Percentiles rank a stretch among this genome's conserved stretches.
These are phyloP conservation scores for Chaetomium olivaceum DNA, from an alignment of 2,329 filamentous ascomycete genomes.

Conservation along the genomic window DNA sequence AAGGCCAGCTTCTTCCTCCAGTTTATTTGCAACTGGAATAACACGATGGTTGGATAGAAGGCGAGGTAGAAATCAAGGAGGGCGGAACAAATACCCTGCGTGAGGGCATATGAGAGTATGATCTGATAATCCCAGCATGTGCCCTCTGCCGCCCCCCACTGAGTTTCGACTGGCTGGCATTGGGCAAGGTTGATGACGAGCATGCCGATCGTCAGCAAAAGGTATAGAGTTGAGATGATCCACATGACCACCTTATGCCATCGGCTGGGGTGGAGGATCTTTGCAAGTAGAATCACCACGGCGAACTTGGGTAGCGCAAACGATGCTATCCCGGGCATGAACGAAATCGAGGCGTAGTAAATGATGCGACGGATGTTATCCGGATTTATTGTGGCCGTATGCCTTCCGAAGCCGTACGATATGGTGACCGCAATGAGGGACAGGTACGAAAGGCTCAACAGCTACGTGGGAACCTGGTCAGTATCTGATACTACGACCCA, in stretches of 20 bases:
- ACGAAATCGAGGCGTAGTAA: conserved; percentile 43
- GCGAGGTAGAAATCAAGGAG: conserved; percentile 47
- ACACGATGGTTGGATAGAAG: conserved; percentile 43
- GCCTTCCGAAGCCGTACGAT: conserved; percentile 42
- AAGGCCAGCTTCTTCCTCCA: conserved; percentile 45
- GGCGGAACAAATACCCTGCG: conserved; percentile 33
- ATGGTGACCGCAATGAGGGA: conserved; percentile 41
- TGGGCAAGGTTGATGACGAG: conserved; percentile 47
- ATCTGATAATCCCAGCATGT: conserved; percentile 41
- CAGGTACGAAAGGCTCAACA: conserved; percentile 34
- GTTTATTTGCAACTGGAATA: conserved; percentile 42
- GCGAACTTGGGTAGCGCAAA: conserved; percentile 47
- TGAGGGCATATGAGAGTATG: conserved; percentile 42
- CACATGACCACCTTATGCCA: conserved; percentile 39
- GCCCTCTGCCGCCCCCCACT: conserved; percentile 43
- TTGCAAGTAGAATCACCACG: conserved; percentile 43
- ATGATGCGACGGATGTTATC: conserved; percentile 37
- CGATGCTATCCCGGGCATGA: conserved; percentile 42
- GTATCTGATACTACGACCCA: not conserved
- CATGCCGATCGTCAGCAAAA: conserved; percentile 39
- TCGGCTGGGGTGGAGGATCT: conserved; percentile 41
- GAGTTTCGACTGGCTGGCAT: conserved; percentile 43
- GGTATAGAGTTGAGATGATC: conserved; percentile 38
- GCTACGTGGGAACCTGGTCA: conserved; percentile 6
- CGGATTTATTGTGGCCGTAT: conserved; percentile 38